A percentile compares a stretch with the other conserved stretches of the same genome.
Evolutionary conservation across 129 eudicot genomes (phyloP).

Genomic region (Daucus carota): DH1_v3.0 NC_030383.2:53470001-53470500

Average conservation of each 20-base stretch:
- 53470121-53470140: neutral
- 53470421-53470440: neutral
- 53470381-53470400: neutral
- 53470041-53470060: too few species aligned
- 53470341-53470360: neutral
- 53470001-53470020: too few species aligned
- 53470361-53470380: neutral
- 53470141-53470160: neutral
- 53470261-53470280: neutral
- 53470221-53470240: neutral
- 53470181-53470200: neutral
- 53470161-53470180: neutral
- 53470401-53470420: neutral
- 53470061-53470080: too few species aligned
- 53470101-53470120: neutral
- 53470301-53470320: neutral
- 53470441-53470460: neutral
- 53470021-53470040: neutral
- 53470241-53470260: neutral
- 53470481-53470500: neutral
- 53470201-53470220: neutral
- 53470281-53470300: neutral
- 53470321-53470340: neutral
- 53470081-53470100: too few species aligned
- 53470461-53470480: neutral